phyloP scores from a whole-genome alignment of 495 filamentous ascomycete genomes.

The Trichoderma parareesei region DNA sequence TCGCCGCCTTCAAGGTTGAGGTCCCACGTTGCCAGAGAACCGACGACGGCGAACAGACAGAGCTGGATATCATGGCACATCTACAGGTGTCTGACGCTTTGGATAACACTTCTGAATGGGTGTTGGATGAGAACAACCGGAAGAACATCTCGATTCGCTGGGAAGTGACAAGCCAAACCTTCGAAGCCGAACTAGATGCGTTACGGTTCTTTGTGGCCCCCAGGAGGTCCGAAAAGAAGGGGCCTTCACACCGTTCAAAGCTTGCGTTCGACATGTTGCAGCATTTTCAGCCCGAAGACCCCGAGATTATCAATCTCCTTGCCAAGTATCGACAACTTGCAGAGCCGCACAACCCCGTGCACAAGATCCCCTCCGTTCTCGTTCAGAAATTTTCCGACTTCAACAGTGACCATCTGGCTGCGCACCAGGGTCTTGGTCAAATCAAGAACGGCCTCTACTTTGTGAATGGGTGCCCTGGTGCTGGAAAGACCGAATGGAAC shows the following conservation, averaged over 20 bases:
- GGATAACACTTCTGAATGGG: not conserved
- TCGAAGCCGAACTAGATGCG: constrained; percentile 5
- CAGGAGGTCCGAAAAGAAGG: not conserved
- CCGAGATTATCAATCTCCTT: not conserved
- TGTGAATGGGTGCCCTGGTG: constrained; percentile 21
- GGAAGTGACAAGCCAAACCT: not conserved
- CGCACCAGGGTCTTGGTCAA: constrained; percentile 12
- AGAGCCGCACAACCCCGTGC: not conserved
- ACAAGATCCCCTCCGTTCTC: not conserved
- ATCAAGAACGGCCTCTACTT: constrained; percentile 17
- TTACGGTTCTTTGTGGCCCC: not conserved
- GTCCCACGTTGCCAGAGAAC: not conserved
- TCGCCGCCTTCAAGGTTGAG: constrained; percentile 10
- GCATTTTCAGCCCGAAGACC: not conserved
- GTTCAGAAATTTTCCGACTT: not conserved
- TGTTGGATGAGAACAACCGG: not conserved
- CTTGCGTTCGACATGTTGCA: constrained; percentile 1
- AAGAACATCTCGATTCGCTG: not conserved
- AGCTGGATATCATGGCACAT: not conserved
- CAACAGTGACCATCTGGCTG: constrained; percentile 1
- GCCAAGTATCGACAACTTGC: not conserved
- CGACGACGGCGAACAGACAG: not conserved
- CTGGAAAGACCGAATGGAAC: constrained; percentile 22
- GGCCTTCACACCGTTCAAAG: not conserved
- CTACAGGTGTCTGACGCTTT: not conserved